Evolutionary conservation across 768 basidiomycete species (phyloP), one percentile per base, ranked within the genome.

Genomic region (Butyriboletus loyo): DNA sequence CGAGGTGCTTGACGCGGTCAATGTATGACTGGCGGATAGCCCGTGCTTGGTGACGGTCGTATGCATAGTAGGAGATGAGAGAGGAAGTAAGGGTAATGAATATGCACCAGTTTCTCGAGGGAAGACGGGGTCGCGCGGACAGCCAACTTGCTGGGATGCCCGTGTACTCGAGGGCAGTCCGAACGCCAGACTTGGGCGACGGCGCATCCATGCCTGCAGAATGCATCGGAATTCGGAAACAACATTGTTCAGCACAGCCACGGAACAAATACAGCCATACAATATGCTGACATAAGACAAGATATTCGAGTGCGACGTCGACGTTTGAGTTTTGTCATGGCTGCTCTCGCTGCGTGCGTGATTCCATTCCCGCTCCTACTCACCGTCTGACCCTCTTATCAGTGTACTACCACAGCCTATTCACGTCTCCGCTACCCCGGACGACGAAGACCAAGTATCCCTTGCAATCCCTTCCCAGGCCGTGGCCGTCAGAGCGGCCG

Each of bases 71-170:
- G 22, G 87, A 88, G 4, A 85, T 63, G 30, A 88, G 60, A 7
- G 86, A 79, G 14, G 85, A 84, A 5, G 91, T 86, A 60, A 92
- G 71, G 27, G 84, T 77, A 51, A 93, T 78, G 74, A 98, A 98
- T 63, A 96, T 93, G 58, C 92, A 82, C 93, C 92, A 95, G 62
- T 97, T 97, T 55, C 92, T 81, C 1, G 90, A 92, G 4, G 95
- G 96, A 15, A 95, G 78, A 57, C 82, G 84, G 2, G 94, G 95
- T 32, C 88, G 82, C 67, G 89, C 90, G 59, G 85, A 81, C 36
- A 97, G 77, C 82, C 92, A 92, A 44, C 86, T 86, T 15, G 84
- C 76, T 25, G 84, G 83, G 14, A 85, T 78, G 49, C 84, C 84
- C 2, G 81, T 87, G 72, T 85, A 86, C 60, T 78, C 75, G 54